These are phyloP conservation scores for Aspergillus caelatus DNA, from an alignment of 2,329 filamentous ascomycete species.

Conservation along the genomic window DNA sequence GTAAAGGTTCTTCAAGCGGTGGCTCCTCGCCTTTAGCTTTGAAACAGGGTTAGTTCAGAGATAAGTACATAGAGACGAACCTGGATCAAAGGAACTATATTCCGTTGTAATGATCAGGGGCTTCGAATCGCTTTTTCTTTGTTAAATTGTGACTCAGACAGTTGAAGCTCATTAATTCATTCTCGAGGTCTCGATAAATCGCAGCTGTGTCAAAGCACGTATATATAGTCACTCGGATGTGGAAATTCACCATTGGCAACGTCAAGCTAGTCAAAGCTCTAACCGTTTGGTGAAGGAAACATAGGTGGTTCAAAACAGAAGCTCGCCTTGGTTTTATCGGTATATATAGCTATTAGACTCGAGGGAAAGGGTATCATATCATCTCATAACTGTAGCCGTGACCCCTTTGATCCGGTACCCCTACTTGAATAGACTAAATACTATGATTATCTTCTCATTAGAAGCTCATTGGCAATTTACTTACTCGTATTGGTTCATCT, in stretches of 20 bases:
- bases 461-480: too few species aligned
- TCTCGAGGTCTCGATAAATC: neutral
- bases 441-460: too few species aligned
- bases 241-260: neutral
- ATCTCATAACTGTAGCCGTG: too few species aligned
- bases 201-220: neutral
- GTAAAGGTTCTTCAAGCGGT: neutral
- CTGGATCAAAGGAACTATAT: neutral
- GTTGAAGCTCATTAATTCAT: neutral
- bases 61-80: neutral
- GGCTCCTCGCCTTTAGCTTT: neutral
- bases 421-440: too few species aligned
- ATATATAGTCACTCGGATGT: neutral
- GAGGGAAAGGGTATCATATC: neutral
- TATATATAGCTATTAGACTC: neutral
- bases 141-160: neutral
- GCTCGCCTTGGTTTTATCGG: neutral
- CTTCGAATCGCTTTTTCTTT: neutral
- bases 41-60: neutral
- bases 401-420: too few species aligned
- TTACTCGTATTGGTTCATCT: too few species aligned
- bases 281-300: neutral
- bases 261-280: neutral
- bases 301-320: neutral
- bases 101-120: neutral